Conservation (phyloP, 805 yeast genomes). For the Suhomyces vadensis region DNA sequence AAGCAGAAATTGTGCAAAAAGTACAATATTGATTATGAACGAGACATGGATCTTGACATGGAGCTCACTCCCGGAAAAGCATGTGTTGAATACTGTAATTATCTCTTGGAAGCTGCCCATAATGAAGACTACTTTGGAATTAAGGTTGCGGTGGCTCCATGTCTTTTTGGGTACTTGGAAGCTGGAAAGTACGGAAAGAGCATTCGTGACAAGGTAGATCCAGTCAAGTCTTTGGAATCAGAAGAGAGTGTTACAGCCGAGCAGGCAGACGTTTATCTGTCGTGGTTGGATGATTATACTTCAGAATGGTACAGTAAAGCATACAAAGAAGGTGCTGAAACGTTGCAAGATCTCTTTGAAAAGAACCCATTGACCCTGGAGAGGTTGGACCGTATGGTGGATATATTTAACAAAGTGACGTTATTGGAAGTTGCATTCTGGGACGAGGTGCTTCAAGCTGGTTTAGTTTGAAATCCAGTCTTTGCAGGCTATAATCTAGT, state of each 20-base stretch:
- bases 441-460: slow-evolving; percentile 47
- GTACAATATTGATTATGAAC: slow-evolving; percentile 42
- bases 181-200: slow-evolving; percentile 46
- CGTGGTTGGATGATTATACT: slow-evolving; percentile 66
- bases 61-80: slow-evolving; percentile 54
- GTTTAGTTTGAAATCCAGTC: neutral
- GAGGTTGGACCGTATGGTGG: slow-evolving; percentile 52
- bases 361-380: slow-evolving; percentile 34
- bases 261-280: slow-evolving; percentile 33
- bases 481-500: too few species aligned
- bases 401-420: slow-evolving; percentile 60
- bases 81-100: slow-evolving; percentile 61
- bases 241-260: slow-evolving; percentile 12
- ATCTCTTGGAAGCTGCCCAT: slow-evolving; percentile 53
- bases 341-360: slow-evolving; percentile 46
- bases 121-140: slow-evolving; percentile 62
- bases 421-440: slow-evolving; percentile 67
- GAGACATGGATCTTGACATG: slow-evolving; percentile 40
- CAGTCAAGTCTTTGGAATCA: slow-evolving; percentile 21
- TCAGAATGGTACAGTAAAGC: slow-evolving; percentile 60
- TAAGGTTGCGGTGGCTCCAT: slow-evolving; percentile 71
- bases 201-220: slow-evolving; percentile 17
- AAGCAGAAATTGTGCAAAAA: slow-evolving; percentile 44
- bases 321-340: slow-evolving; percentile 48
- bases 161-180: slow-evolving; percentile 68